Evolutionary conservation across 441 rosid species (phyloP), one percentile per base, ranked within the genome.

Genomic region (Syzygium syzygioides): DNA sequence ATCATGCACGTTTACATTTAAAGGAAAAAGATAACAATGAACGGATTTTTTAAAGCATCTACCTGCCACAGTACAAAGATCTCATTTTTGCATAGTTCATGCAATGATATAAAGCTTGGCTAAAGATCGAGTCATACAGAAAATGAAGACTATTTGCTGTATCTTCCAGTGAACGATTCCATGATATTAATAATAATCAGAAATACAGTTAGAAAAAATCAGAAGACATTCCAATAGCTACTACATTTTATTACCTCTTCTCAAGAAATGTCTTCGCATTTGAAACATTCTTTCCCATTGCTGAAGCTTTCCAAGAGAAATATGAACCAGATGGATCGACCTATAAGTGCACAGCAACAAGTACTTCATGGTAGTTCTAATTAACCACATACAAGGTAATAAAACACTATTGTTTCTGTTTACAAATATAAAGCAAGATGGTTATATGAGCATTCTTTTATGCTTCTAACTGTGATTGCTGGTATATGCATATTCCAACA

Each of bases 251-350:
- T 88, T 68, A 96, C 99, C 99, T 96, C 94, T 98, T 98, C 92
- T 98, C 99, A 85, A 98, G 99, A 92, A 97, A 98, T 64, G 99
- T 96, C 91, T 98, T 98, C 53, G 99, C 99, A 93, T 98, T 98
- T 11, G 99, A 97, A 66, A 98, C 99, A 91, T 98, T 98, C 91
- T 98, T 95, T 83, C 98, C 99, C 99, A 97, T 96, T 55, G 99
- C 99, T 26, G 99, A 98, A 86, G 99, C 99, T 93, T 98, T 98
- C 99, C 99, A 98, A 6, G 99, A 98, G 93, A 98, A 98, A 91
- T 98, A 98, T 41, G 99, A 98, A 88, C 99, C 99, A 62, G 99
- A 98, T 54, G 99, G 99, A 89, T 98, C 99, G 88, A 98, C 99
- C 99, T 97, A 90, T n/a, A 80, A 55, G 37, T 79, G 88, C 56